Evolutionary conservation across 495 filamentous ascomycete species (phyloP).

Genomic region (Jackrogersella multiformis): DNA sequence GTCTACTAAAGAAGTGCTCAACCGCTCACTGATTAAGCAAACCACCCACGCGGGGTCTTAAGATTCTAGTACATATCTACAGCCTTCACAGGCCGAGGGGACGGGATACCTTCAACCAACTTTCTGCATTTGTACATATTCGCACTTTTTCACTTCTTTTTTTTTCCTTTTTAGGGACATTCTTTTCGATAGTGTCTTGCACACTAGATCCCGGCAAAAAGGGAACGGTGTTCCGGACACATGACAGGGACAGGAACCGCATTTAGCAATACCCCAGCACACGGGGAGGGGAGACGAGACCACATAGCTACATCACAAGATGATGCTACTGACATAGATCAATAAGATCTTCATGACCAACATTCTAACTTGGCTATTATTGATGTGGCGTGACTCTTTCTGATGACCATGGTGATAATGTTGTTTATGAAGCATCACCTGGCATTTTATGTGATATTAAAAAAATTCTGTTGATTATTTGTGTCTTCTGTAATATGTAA

Average conservation of each 20-base stretch:
- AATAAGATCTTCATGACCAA: constrained; percentile 8
- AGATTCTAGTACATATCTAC: constrained; percentile 9
- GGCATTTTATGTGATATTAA: not conserved
- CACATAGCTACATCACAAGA: not conserved
- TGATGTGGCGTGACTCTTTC: not conserved
- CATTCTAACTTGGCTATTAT: not conserved
- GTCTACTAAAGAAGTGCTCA: not conserved
- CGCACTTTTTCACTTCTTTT: not conserved
- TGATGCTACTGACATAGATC: constrained; percentile 2
- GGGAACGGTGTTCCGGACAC: constrained; percentile 3
- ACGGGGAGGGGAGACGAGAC: constrained; percentile 3
- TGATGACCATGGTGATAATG: not conserved
- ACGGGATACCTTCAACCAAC: constrained; percentile 17
- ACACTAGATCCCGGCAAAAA: constrained; percentile 3
- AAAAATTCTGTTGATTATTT: too few relatives aligned
- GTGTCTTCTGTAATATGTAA: too few relatives aligned
- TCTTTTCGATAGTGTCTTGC: constrained; percentile 2
- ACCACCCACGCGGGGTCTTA: not conserved
- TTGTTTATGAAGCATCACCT: not conserved
- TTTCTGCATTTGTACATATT: constrained; percentile 29
- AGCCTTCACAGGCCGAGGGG: constrained; percentile 1
- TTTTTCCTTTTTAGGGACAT: constrained; percentile 4
- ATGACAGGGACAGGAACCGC: not conserved
- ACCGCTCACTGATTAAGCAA: not conserved
- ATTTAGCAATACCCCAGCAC: constrained; percentile 2